Conservation (phyloP, 208 protist species). For the Crithidia expoeki region DNA sequence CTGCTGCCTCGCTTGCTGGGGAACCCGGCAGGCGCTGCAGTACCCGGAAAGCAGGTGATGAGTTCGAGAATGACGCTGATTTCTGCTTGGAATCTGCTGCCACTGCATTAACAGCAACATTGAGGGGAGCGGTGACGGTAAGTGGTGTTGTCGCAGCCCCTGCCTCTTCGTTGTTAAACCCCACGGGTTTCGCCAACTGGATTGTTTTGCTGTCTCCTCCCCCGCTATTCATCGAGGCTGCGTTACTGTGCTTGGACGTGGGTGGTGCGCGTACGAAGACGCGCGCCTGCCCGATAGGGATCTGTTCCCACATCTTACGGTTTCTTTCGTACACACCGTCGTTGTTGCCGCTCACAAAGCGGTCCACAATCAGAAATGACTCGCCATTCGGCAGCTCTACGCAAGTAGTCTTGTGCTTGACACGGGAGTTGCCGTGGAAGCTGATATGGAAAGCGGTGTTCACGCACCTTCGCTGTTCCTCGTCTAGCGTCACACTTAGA, state of each 20-base stretch:
- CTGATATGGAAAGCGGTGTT: constrained; percentile 55
- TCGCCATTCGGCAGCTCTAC: constrained; percentile 48
- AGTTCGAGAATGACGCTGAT: background rate
- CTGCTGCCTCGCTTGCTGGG: background rate
- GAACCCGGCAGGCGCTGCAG: background rate
- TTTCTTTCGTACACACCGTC: constrained; percentile 76
- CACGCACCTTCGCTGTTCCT: constrained; percentile 46
- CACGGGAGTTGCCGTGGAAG: constrained; percentile 61
- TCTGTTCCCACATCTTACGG: constrained; percentile 80
- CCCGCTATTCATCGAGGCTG: background rate
- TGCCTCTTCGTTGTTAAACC: background rate
- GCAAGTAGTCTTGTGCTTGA: constrained; percentile 53
- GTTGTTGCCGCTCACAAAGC: constrained; percentile 52
- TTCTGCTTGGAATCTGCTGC: background rate
- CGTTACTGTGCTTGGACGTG: background rate
- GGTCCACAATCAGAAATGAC: constrained; percentile 68
- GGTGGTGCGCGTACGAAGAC: constrained; percentile 48
- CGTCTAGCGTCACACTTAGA: constrained; percentile 33
- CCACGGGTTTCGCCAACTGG: background rate
- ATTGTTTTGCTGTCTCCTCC: background rate
- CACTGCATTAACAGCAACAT: background rate
- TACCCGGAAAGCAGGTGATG: too few relatives aligned
- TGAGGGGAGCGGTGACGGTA: too few relatives aligned
- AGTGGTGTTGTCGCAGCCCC: too few relatives aligned
- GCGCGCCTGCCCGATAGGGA: constrained; percentile 69